Percentiles rank a stretch among this genome's conserved stretches.
These are phyloP conservation scores for Candida rishiriensis DNA, from an alignment of 805 yeast species.

Conservation along the genomic window DNA sequence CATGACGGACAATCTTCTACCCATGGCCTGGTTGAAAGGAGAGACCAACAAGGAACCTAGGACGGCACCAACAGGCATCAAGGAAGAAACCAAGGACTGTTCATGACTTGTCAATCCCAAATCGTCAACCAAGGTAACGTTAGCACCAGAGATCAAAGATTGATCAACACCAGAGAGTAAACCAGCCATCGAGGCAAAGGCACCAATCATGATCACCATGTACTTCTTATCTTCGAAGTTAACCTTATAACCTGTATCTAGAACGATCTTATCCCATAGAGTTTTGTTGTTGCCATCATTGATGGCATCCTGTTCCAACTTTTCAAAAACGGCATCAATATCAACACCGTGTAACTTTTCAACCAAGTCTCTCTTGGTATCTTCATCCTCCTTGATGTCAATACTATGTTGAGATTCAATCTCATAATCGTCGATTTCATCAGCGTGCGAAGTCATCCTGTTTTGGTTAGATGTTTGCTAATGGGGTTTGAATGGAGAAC, in stretches of 20 bases:
- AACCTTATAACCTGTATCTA: conserved; percentile 32
- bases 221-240: conserved; percentile 41
- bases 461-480: too few species aligned
- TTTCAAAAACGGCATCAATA: conserved; percentile 33
- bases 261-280: conserved; percentile 34
- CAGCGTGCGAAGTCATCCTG: background rate
- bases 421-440: background rate
- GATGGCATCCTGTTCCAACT: conserved; percentile 31
- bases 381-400: conserved; percentile 21
- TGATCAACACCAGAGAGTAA: conserved; percentile 64
- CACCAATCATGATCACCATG: conserved; percentile 47
- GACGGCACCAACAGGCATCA: conserved; percentile 70
- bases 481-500: too few species aligned
- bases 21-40: conserved; percentile 51
- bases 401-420: conserved; percentile 15
- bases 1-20: conserved; percentile 52
- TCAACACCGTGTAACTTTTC: conserved; percentile 29
- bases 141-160: conserved; percentile 62
- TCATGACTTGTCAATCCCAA: conserved; percentile 38
- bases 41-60: conserved; percentile 58
- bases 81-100: conserved; percentile 49
- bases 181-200: conserved; percentile 61
- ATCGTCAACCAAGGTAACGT: conserved; percentile 42
- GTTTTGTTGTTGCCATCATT: conserved; percentile 30
- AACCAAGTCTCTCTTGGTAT: conserved; percentile 25